Base-by-base conservation (phyloP, 805 yeast species). In the Ogataea zsoltii region DNA sequence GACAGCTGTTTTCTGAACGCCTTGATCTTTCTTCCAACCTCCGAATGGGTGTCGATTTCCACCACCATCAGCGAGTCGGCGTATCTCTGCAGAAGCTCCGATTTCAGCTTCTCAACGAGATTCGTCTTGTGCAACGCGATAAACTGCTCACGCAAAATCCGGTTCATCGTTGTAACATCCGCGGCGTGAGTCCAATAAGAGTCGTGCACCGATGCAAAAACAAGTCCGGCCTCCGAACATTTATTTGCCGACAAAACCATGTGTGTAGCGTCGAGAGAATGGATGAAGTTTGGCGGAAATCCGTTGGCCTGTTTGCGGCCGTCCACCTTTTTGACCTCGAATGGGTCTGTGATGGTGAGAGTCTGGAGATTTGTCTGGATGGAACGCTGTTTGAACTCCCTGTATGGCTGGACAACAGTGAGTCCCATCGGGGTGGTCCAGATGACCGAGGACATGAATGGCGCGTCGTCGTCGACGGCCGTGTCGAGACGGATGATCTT, bases 101-200 rank as follows among this genome's bases (percentile, higher is more conserved):
- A 75, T 48, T 81, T 80, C 50, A 94, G 74, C 56, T 79, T 78
- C 26, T 75, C 78, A 57, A 92, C 77, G 55, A 91, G 72, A 63
- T 90, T 84, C 26, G 77, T 83, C 49, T 77, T 77, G 63, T 92
- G 97, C 45, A 92, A 71, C 42, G 76, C 69, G 50, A 94, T 84
- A 63, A 92, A 92, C 47, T 87, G 83, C 30, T 85, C 83, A 60
- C 99, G 77, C 52, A 94, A 70, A 36, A 77, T 69, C 12, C 56
- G 58, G 65, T 83, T 88, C 94, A 92, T 83, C 3, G 60, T 61
- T 48, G 82, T 83, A 33, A 92, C 82, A 62, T 88, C 92, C 40
- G 80, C 70, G 1, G 99, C 97, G 63, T 94, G 98, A 0, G 98
- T 90, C 99, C 99, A 92, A 65, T 88, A 92, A 0, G 98, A 92